These are phyloP conservation scores for Trametopsis cervina DNA, from an alignment of 768 basidiomycete species.

Conservation along the genomic window DNA sequence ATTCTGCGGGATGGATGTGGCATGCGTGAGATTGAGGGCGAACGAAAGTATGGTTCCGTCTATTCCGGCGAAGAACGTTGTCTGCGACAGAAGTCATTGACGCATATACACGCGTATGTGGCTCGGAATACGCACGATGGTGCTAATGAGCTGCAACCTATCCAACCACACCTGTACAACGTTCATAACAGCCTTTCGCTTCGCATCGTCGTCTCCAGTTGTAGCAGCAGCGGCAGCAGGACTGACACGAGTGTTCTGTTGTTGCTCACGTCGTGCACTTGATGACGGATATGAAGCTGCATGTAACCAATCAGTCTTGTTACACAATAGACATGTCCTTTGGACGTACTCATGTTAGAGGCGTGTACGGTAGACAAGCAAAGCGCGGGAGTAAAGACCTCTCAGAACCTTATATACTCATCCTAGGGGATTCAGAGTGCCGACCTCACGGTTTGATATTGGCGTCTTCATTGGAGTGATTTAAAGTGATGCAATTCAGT, in stretches of 20 bases:
- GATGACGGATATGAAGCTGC: conserved; percentile 7
- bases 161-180: conserved; percentile 54
- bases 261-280: background rate
- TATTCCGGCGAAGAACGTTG: conserved; percentile 51
- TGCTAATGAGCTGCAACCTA: conserved; percentile 46
- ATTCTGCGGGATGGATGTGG: background rate
- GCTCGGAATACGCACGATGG: conserved; percentile 35
- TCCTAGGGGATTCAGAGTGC: too few species aligned
- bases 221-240: background rate
- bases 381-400: too few species aligned
- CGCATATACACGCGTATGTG: background rate
- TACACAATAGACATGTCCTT: too few species aligned
- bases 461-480: too few species aligned
- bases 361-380: too few species aligned
- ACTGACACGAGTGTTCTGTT: background rate
- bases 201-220: conserved; percentile 23
- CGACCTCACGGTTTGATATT: too few species aligned
- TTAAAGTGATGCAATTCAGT: too few species aligned
- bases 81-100: conserved; percentile 25
- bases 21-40: conserved; percentile 1
- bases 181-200: conserved; percentile 36
- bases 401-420: too few species aligned
- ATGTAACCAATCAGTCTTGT: too few species aligned
- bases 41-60: conserved; percentile 23
- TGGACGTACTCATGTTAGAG: too few species aligned